Evolutionary conservation across 2,329 filamentous ascomycete species (phyloP).

Genomic region (Tolypocladium guangdongense): DNA sequence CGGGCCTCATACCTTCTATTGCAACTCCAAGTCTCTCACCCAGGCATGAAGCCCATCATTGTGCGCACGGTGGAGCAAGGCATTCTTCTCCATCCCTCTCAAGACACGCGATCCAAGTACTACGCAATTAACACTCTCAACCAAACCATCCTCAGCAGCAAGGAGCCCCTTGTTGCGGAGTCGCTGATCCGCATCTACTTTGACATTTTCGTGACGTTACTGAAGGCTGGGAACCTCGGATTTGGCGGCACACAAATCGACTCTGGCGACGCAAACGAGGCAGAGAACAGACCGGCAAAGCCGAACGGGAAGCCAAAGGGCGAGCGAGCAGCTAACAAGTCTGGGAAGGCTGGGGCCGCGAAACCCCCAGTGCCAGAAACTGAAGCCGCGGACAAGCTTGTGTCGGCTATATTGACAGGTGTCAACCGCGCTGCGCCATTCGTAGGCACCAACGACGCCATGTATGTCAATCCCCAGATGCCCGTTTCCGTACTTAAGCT

Average conservation of each 20-base stretch:
- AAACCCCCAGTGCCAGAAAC: slow-evolving; percentile 50
- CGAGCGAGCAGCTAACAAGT: slow-evolving; percentile 8
- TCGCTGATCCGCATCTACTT: slow-evolving; percentile 87
- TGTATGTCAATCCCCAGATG: slow-evolving; percentile 35
- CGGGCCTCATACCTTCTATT: slow-evolving; percentile 87
- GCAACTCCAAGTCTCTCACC: slow-evolving; percentile 79
- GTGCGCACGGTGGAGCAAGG: slow-evolving; percentile 80
- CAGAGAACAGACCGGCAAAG: slow-evolving; percentile 8
- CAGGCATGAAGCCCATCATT: slow-evolving; percentile 85
- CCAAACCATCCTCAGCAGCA: slow-evolving; percentile 82
- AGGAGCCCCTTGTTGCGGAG: slow-evolving; percentile 71
- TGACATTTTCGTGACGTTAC: slow-evolving; percentile 67
- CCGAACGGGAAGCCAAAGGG: slow-evolving; percentile 12
- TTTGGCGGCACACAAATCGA: slow-evolving; percentile 30
- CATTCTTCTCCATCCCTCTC: slow-evolving; percentile 74
- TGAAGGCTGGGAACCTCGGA: slow-evolving; percentile 48
- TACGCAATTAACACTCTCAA: slow-evolving; percentile 95
- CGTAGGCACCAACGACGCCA: slow-evolving; percentile 66
- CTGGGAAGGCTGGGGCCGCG: slow-evolving; percentile 10
- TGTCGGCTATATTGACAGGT: slow-evolving; percentile 82
- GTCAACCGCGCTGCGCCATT: slow-evolving; percentile 96
- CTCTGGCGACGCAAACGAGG: slow-evolving; percentile 24
- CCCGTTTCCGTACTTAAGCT: not conserved
- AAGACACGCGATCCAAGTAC: slow-evolving; percentile 83
- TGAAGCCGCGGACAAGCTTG: slow-evolving; percentile 66